A percentile compares a stretch with the other conserved stretches of the same genome.
Evolutionary conservation across 1,284 basidiomycete genomes (phyloP).

Genomic region (Earliella scabrosa): DNA sequence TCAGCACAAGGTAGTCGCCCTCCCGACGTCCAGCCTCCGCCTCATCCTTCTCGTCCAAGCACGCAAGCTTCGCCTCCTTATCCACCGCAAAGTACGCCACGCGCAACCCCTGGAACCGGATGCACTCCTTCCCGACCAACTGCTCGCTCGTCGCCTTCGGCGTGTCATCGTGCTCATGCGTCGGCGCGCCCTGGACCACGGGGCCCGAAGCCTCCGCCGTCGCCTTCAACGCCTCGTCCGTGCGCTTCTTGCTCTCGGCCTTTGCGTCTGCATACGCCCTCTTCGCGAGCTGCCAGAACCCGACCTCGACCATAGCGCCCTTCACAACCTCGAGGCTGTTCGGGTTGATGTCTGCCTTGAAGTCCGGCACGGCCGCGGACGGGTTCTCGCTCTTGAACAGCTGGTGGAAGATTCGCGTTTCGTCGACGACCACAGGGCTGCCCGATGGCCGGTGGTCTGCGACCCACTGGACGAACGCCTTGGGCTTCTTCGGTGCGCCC

Average conservation of each 20-base stretch:
- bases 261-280: slow-evolving; percentile 68
- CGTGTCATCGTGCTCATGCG: slow-evolving; percentile 50
- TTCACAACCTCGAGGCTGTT: slow-evolving; percentile 80
- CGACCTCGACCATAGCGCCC: slow-evolving; percentile 86
- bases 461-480: slow-evolving; percentile 99
- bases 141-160: slow-evolving; percentile 80
- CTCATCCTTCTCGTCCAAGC: slow-evolving; percentile 58
- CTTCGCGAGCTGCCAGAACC: slow-evolving; percentile 88
- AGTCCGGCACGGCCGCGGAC: slow-evolving; percentile 68
- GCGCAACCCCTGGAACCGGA: slow-evolving; percentile 96
- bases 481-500: slow-evolving; percentile 78
- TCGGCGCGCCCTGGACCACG: slow-evolving; percentile 29
- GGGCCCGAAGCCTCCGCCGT: slow-evolving; percentile 39
- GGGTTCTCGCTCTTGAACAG: slow-evolving; percentile 97
- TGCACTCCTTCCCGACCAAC: slow-evolving; percentile 89
- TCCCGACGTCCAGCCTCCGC: slow-evolving; percentile 51
- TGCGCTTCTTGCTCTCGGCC: slow-evolving; percentile 68
- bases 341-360: slow-evolving; percentile 79
- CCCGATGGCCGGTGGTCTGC: slow-evolving; percentile 81
- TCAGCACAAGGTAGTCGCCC: slow-evolving; percentile 85
- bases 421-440: slow-evolving; percentile 85
- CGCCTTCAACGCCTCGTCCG: slow-evolving; percentile 63
- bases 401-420: slow-evolving; percentile 91
- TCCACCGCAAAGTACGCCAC: slow-evolving; percentile 97
- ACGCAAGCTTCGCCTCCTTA: slow-evolving; percentile 75